phyloP scores from a whole-genome alignment of 2,329 filamentous ascomycete species.

The Graphilbum ipis-grandicollis region DNA sequence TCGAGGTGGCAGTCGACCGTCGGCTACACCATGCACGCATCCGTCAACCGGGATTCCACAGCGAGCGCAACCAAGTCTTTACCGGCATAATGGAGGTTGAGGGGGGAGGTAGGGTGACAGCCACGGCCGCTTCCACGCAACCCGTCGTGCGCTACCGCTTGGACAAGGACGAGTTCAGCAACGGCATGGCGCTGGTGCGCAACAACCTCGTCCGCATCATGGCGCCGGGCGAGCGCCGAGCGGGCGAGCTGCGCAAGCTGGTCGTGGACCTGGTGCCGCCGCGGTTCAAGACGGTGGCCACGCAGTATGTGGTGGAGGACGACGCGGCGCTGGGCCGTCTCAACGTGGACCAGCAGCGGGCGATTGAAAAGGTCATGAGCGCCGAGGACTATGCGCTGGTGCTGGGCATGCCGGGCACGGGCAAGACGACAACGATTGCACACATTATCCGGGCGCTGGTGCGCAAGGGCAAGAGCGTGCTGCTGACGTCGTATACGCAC shows the following conservation, averaged over 20 bases:
- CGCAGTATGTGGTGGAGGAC: conserved; percentile 38
- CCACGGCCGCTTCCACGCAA: no score
- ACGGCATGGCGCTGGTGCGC: conserved; percentile 85
- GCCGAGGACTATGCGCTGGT: conserved; percentile 94
- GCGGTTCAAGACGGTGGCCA: conserved; percentile 49
- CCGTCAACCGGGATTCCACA: conserved; percentile 58
- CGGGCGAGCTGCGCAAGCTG: conserved; percentile 55
- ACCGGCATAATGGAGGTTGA: conserved; percentile 75
- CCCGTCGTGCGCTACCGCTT: conserved; percentile 58
- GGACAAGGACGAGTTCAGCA: conserved; percentile 97
- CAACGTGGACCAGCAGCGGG: conserved; percentile 73
- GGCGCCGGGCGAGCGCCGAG: conserved; percentile 56
- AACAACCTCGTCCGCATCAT: conserved; percentile 92
- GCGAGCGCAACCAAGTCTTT: conserved; percentile 66
- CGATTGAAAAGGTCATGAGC: conserved; percentile 90
- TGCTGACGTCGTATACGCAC: conserved; percentile 91
- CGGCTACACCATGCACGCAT: conserved; percentile 74
- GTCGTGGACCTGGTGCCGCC: conserved; percentile 65
- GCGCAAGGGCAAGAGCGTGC: conserved; percentile 75
- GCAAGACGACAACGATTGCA: conserved; percentile 95
- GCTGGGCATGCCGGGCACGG: conserved; percentile 93
- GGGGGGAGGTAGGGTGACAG: neutral
- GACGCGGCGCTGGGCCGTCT: conserved; percentile 40
- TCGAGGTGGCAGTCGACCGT: conserved; percentile 81
- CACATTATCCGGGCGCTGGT: conserved; percentile 89